A percentile compares a stretch with the other conserved stretches of the same genome.
These are phyloP conservation scores for Diaporthe sp. DNA, from an alignment of 2,329 filamentous ascomycete genomes.

Conservation along the genomic window DNA sequence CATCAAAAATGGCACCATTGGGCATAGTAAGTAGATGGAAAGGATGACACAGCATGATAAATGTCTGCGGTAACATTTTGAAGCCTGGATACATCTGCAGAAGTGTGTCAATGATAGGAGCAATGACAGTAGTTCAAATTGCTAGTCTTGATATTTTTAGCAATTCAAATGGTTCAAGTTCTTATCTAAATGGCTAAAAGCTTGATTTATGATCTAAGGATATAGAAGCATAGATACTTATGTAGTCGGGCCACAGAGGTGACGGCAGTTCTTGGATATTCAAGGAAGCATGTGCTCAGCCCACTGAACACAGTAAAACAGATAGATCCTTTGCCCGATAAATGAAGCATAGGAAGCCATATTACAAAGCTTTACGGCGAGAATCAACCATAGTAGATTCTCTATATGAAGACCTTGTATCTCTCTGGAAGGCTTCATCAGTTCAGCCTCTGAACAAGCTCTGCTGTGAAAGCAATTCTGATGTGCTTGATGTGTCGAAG, in stretches of 20 bases:
- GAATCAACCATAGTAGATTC: not conserved
- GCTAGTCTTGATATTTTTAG: too few relatives aligned
- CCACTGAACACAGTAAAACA: not conserved
- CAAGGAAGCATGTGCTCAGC: not conserved
- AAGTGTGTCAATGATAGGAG: not conserved
- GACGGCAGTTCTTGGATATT: not conserved
- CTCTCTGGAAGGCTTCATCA: not conserved
- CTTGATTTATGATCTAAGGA: not conserved
- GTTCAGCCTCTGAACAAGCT: not conserved
- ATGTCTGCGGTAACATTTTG: too few relatives aligned
- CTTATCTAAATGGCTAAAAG: not conserved
- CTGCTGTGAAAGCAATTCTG: not conserved
- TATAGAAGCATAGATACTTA: not conserved
- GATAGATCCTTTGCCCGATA: not conserved
- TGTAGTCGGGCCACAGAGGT: not conserved
- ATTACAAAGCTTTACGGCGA: not conserved
- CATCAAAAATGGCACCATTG: fast-evolving
- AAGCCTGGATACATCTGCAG: too few relatives aligned
- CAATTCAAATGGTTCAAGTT: fast-evolving
- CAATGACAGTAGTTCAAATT: not conserved
- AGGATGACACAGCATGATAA: not conserved
- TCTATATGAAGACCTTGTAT: not conserved
- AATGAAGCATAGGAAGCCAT: not conserved
- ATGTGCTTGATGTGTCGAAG: not conserved
- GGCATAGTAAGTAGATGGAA: not conserved